A percentile compares a stretch with the other conserved stretches of the same genome.
Conservation (phyloP, 2,329 filamentous ascomycete genomes). For the Cladophialophora psammophila region DNA sequence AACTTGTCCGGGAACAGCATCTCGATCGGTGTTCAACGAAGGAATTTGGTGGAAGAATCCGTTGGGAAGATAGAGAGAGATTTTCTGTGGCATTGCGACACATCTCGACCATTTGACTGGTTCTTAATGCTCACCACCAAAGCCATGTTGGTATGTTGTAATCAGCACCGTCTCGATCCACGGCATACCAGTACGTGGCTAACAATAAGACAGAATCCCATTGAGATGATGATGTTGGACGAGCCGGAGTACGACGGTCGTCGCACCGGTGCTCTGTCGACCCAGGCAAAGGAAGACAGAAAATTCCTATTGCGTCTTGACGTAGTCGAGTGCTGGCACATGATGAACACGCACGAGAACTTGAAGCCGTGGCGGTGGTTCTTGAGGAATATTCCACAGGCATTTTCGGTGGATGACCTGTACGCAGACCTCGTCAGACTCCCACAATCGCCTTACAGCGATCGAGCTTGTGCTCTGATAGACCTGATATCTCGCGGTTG, state of each 20-base stretch:
- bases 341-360: slow-evolving; percentile 11
- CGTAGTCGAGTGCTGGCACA: slow-evolving; percentile 11
- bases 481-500: slow-evolving; percentile 7
- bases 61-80: slow-evolving; percentile 7
- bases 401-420: slow-evolving; percentile 4
- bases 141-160: slow-evolving; percentile 8
- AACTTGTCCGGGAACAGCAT: too few species aligned
- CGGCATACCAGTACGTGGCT: not conserved
- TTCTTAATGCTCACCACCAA: slow-evolving; percentile 13
- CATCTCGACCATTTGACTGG: slow-evolving; percentile 9
- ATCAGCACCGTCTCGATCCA: not conserved
- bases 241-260: not conserved
- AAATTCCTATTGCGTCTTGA: slow-evolving; percentile 7
- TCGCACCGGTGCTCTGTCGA: not conserved
- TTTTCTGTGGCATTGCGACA: slow-evolving; percentile 9
- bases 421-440: slow-evolving; percentile 6
- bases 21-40: not conserved
- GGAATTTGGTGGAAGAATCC: not conserved
- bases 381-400: not conserved
- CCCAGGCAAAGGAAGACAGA: not conserved
- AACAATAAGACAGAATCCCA: not conserved
- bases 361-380: slow-evolving; percentile 10
- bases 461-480: slow-evolving; percentile 2
- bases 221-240: slow-evolving; percentile 8
- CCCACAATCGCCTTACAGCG: not conserved